Base-by-base conservation (phyloP, 1,284 basidiomycete species). In the Boletus smithii region DNA sequence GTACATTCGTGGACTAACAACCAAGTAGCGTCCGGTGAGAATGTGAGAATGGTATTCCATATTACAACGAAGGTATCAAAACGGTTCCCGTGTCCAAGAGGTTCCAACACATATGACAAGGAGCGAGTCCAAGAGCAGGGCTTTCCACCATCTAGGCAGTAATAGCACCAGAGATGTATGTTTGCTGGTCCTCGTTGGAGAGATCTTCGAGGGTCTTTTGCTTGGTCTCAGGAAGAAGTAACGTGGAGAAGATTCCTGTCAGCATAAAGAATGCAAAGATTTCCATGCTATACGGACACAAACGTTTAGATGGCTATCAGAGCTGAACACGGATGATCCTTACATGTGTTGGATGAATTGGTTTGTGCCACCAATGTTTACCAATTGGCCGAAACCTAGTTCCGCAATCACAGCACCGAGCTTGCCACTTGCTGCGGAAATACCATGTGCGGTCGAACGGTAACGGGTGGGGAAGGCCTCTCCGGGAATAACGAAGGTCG, bases 381-480 rank as follows among this genome's bases (percentile, higher is more conserved):
- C 62, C 32, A 77, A 55, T 31, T 68, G 69, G 33, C 71, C 58
- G 62, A 84, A 84, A 31, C 74, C 80, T 55, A 84, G 72, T 65
- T 85, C 82, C 2, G 83, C 78, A 37, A 88, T 63, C 59, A 88
- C 79, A 24, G 85, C 84, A 30, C 85, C 85, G 40, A 84, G 67
- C 66, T 88, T 88, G 29, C 82, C 81, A 26, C 73, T 73, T 5
- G 83, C 84, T n/a, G 84, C 85, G 3, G 79, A 79, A 61, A 88
- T 80, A 55, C 85, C 85, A 63, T 85, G 81, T 11, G 76, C 81
- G 11, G 84, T 85, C 3, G 81, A 79, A 48, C 83, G 74, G 69
- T 85, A 85, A 26, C 85, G 76, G 4, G 86, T 87, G 7, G 86
- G 85, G 79, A 87, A 88, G 20, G 74, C 76, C 65, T 89, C 84